These are phyloP conservation scores for Rhododendron ferrugineum DNA, from an alignment of 148 eudicot species.

Conservation along the genomic window DNA sequence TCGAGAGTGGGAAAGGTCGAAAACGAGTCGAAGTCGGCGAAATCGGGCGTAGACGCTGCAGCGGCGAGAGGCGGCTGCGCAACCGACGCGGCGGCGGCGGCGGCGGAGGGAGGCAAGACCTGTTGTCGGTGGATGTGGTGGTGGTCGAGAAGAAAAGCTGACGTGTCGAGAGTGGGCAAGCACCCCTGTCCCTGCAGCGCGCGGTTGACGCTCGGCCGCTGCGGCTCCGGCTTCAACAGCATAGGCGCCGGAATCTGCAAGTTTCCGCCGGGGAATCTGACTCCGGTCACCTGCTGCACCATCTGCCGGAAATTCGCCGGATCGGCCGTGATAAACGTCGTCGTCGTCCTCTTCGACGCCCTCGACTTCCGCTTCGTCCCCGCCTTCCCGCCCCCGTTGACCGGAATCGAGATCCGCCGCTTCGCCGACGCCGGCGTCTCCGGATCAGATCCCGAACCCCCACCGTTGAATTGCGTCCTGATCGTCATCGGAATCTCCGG, in stretches of 20 bases:
- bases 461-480: background rate
- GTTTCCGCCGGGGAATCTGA: constrained; percentile 25
- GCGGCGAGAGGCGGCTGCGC: background rate
- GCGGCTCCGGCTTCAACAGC: constrained; percentile 65
- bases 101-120: constrained; percentile 12
- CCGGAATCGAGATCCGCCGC: constrained; percentile 8
- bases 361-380: constrained; percentile 59
- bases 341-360: constrained; percentile 58
- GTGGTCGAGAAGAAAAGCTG: constrained; percentile 54
- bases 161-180: constrained; percentile 74
- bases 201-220: constrained; percentile 23
- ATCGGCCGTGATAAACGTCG: constrained; percentile 75
- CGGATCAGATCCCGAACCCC: constrained; percentile 25
- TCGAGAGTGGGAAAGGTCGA: constrained; percentile 76
- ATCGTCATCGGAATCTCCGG: constrained; percentile 9
- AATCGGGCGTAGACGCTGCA: constrained; percentile 11
- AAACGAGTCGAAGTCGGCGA: constrained; percentile 51
- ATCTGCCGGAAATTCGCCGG: constrained; percentile 71
- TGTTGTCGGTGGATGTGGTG: constrained; percentile 23
- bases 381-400: constrained; percentile 18
- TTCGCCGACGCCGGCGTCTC: constrained; percentile 6
- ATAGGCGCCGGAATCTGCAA: constrained; percentile 19
- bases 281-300: constrained; percentile 94
- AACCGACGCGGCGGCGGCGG: background rate
- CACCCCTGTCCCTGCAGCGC: constrained; percentile 42